phyloP scores from a whole-genome alignment of 73 alveolate genomes.

The Tetrahymena thermophila region DNA sequence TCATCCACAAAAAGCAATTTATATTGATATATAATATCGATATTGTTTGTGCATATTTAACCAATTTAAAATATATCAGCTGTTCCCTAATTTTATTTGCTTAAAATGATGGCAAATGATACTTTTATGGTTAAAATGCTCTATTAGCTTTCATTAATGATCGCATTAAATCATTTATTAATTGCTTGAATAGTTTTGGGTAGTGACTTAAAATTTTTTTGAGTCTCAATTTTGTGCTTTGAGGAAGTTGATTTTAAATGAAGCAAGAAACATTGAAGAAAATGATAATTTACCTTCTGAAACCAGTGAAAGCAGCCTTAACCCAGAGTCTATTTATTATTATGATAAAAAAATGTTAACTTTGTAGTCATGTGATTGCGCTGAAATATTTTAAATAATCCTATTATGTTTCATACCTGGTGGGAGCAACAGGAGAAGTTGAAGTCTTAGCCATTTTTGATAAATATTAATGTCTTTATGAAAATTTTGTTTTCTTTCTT shows the following conservation, averaged over 20 bases:
- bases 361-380: not conserved
- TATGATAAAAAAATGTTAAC: not conserved
- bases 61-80: not conserved
- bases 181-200: not conserved
- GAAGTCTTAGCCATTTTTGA: slow-evolving; percentile 2
- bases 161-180: not conserved
- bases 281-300: slow-evolving; percentile 71
- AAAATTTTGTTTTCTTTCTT: not conserved
- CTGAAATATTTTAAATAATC: not conserved
- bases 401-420: not conserved
- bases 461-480: not conserved
- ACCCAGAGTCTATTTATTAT: slow-evolving; percentile 66
- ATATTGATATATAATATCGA: not conserved
- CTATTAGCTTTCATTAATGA: too few relatives aligned
- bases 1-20: not conserved
- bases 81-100: not conserved
- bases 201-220: not conserved
- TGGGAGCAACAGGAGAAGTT: slow-evolving; percentile 2
- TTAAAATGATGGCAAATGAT: not conserved
- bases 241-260: not conserved
- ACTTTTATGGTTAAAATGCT: not conserved
- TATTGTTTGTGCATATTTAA: not conserved
- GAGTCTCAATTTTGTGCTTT: not conserved
- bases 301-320: slow-evolving; percentile 87
- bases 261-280: not conserved